Evolutionary conservation across 352 stramenopile species (phyloP).

Genomic region (Phytophthora lateralis): DNA sequence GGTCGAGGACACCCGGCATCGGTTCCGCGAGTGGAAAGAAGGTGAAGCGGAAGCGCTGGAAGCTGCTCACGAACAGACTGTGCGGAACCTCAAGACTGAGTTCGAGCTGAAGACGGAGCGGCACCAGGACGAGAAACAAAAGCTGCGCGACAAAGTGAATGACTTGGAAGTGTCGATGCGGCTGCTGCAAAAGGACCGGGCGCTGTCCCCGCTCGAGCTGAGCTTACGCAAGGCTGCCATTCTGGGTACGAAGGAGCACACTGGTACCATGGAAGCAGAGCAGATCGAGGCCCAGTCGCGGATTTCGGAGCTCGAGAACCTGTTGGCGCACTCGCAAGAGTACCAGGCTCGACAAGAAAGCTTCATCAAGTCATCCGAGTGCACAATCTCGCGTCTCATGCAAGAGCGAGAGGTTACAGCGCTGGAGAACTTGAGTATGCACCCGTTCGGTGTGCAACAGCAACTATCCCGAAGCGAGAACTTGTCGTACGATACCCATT

Average conservation of each 20-base stretch:
- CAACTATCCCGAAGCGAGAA: constrained; percentile 10
- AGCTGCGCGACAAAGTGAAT: constrained; percentile 74
- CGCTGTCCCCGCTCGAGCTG: constrained; percentile 65
- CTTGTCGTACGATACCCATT: constrained; percentile 18
- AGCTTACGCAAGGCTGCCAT: constrained; percentile 69
- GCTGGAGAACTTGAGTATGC: constrained; percentile 47
- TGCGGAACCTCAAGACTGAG: constrained; percentile 59
- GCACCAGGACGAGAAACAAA: constrained; percentile 77
- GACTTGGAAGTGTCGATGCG: constrained; percentile 72
- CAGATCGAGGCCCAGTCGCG: constrained; percentile 57
- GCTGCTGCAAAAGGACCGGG: constrained; percentile 66
- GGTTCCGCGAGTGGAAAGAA: constrained; percentile 77
- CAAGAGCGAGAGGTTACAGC: constrained; percentile 57
- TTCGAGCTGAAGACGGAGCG: constrained; percentile 70
- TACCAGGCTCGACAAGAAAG: constrained; percentile 66
- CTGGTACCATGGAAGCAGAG: constrained; percentile 51
- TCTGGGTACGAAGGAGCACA: constrained; percentile 49
- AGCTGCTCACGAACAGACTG: constrained; percentile 48
- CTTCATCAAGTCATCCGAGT: constrained; percentile 67
- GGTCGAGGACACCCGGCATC: constrained; percentile 57
- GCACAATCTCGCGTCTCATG: constrained; percentile 66
- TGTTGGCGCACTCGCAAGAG: constrained; percentile 61
- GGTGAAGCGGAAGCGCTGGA: constrained; percentile 44
- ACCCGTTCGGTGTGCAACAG: constrained; percentile 30
- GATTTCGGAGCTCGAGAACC: constrained; percentile 60